Conservation (phyloP, 1,284 basidiomycete genomes). For the Earliella scabrosa region DNA sequence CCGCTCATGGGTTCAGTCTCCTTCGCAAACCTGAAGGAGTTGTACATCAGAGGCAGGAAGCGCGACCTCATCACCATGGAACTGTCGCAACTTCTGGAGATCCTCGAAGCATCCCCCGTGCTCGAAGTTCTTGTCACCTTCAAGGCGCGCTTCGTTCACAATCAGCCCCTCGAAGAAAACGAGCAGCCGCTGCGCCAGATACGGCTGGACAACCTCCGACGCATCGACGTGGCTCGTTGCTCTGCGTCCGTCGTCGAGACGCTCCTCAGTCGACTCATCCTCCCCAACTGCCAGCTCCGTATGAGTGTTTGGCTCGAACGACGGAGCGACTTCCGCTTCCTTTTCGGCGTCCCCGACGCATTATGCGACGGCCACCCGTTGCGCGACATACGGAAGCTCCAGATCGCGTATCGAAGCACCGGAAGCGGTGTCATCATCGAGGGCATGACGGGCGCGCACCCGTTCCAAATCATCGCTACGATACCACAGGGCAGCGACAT, state of each 20-base stretch:
- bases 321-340: slow-evolving; percentile 34
- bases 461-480: slow-evolving; percentile 32
- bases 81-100: slow-evolving; percentile 29
- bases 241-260: slow-evolving; percentile 26
- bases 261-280: slow-evolving; percentile 30
- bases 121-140: slow-evolving; percentile 30
- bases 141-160: slow-evolving; percentile 28
- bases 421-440: slow-evolving; percentile 36
- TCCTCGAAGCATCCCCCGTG: slow-evolving; percentile 31
- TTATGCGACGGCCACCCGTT: slow-evolving; percentile 29
- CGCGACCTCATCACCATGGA: slow-evolving; percentile 29
- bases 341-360: slow-evolving; percentile 32
- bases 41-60: slow-evolving; percentile 35
- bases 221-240: slow-evolving; percentile 32
- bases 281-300: slow-evolving; percentile 33
- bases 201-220: slow-evolving; percentile 28
- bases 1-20: slow-evolving; percentile 25
- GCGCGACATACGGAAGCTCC: slow-evolving; percentile 31
- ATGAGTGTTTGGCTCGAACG: slow-evolving; percentile 33
- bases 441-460: slow-evolving; percentile 25
- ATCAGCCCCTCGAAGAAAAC: slow-evolving; percentile 23
- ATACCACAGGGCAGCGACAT: slow-evolving; percentile 28
- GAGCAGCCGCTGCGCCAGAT: slow-evolving; percentile 25
- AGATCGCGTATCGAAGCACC: slow-evolving; percentile 29
- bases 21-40: slow-evolving; percentile 26